Percentiles rank a stretch among this genome's conserved stretches.
phyloP scores from a whole-genome alignment of 805 yeast genomes.

The Saturnispora besseyi region DNA sequence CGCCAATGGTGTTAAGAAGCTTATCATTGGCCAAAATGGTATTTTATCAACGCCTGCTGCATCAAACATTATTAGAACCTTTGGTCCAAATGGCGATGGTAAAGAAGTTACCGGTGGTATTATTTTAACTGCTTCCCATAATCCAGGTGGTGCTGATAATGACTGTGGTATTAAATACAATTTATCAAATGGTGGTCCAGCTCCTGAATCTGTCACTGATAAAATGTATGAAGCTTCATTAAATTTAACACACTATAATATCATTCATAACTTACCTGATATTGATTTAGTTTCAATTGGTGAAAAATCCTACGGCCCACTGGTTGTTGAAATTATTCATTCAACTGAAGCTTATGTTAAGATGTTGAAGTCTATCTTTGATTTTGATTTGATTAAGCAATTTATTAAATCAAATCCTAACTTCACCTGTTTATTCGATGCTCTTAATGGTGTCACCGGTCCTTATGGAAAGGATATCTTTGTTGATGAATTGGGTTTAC shows the following conservation, averaged over 20 bases:
- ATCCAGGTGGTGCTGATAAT: constrained; percentile 91
- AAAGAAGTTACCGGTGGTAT: constrained; percentile 81
- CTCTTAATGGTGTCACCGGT: constrained; percentile 92
- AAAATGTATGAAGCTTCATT: constrained; percentile 68
- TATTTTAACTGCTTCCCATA: constrained; percentile 91
- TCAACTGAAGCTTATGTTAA: constrained; percentile 69
- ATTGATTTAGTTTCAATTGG: constrained; percentile 61
- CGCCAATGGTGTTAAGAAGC: constrained; percentile 80
- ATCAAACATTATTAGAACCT: constrained; percentile 79
- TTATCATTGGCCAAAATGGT: constrained; percentile 83
- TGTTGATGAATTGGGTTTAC: constrained; percentile 74
- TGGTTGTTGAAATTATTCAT: constrained; percentile 76
- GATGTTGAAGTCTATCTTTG: constrained; percentile 79
- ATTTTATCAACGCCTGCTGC: constrained; percentile 94
- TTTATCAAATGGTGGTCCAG: constrained; percentile 94
- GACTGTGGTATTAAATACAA: constrained; percentile 96
- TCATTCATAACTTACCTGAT: constrained; percentile 47
- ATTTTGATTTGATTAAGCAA: constrained; percentile 66
- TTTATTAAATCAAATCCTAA: constrained; percentile 51
- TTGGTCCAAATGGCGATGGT: constrained; percentile 27
- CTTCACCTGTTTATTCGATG: constrained; percentile 78
- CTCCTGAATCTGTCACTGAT: constrained; percentile 91
- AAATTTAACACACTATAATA: constrained; percentile 50
- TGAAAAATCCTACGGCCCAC: constrained; percentile 37
- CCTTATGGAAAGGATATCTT: constrained; percentile 87